Evolutionary conservation across 306 rosid species (phyloP).

Genomic region (Sesbania bispinosa): DNA sequence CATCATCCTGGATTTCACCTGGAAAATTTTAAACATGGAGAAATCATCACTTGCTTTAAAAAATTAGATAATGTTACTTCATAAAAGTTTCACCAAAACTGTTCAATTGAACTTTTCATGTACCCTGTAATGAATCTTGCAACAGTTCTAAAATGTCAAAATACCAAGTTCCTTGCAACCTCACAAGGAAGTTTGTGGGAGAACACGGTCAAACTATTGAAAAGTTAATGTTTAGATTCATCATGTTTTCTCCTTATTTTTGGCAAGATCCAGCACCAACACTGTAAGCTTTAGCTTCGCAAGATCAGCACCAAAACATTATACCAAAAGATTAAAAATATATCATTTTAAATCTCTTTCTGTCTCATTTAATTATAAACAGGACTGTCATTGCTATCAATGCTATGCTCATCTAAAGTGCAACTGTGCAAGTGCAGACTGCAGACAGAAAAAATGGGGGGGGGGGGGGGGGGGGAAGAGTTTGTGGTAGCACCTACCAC

Average conservation of each 20-base stretch:
- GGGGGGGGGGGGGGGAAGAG: too few relatives aligned
- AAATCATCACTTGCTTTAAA: slow-evolving; percentile 28
- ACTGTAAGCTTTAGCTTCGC: not conserved
- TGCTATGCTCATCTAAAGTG: not conserved
- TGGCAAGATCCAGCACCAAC: not conserved
- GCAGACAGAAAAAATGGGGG: not conserved
- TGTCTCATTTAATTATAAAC: slow-evolving; percentile 7
- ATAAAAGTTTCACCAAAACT: slow-evolving; percentile 29
- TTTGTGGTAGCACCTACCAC: slow-evolving; percentile 61
- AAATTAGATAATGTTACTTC: slow-evolving; percentile 28
- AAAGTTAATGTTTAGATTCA: not conserved
- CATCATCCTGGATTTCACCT: slow-evolving; percentile 99
- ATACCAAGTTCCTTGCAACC: not conserved
- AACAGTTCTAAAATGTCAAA: slow-evolving; percentile 2
- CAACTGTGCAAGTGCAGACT: not conserved
- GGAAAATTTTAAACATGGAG: slow-evolving; percentile 35
- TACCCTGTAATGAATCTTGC: slow-evolving; percentile 23
- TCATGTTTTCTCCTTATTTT: too few relatives aligned
- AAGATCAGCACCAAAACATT: not conserved
- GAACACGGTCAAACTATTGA: not conserved
- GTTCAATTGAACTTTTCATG: slow-evolving; percentile 26
- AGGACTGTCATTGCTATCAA: not conserved
- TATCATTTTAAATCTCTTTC: not conserved
- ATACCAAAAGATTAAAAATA: not conserved
- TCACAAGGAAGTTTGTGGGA: slow-evolving; percentile 9